phyloP scores from a whole-genome alignment of 169 alveolate genomes.

The Cyclospora cayetanensis region DNA sequence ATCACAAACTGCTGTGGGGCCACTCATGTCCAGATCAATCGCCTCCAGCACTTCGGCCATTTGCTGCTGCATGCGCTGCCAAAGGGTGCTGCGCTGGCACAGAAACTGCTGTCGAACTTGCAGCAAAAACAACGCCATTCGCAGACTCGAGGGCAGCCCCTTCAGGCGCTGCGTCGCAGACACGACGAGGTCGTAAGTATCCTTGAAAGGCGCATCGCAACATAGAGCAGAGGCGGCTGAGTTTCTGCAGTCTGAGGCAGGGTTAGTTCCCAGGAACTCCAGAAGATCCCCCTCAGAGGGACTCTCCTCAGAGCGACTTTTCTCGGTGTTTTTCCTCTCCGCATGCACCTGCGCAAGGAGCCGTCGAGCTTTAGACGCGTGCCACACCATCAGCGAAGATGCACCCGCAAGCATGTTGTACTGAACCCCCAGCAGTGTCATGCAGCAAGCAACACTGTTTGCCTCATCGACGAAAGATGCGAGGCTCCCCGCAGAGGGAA shows the following conservation, averaged over 20 bases:
- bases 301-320: not conserved
- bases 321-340: not conserved
- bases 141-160: slow-evolving; percentile 14
- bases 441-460: not conserved
- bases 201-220: not conserved
- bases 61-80: slow-evolving; percentile 21
- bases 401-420: not conserved
- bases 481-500: not conserved
- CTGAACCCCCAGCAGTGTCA: not conserved
- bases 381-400: slow-evolving; percentile 1
- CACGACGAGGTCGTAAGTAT: not conserved
- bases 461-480: slow-evolving; percentile 6
- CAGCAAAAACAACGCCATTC: slow-evolving; percentile 19
- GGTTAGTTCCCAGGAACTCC: not conserved
- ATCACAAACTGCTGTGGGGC: not conserved
- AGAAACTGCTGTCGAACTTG: slow-evolving; percentile 22
- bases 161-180: not conserved
- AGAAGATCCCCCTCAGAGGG: not conserved
- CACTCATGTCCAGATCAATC: not conserved
- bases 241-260: not conserved
- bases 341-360: not conserved
- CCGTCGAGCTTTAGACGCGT: not conserved
- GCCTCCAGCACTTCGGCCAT: not conserved
- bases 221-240: not conserved
- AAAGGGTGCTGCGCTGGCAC: not conserved